Percentiles rank a stretch among this genome's conserved stretches.
Conservation (phyloP, 495 filamentous ascomycete species). For the Penicillium riverlandense region DNA sequence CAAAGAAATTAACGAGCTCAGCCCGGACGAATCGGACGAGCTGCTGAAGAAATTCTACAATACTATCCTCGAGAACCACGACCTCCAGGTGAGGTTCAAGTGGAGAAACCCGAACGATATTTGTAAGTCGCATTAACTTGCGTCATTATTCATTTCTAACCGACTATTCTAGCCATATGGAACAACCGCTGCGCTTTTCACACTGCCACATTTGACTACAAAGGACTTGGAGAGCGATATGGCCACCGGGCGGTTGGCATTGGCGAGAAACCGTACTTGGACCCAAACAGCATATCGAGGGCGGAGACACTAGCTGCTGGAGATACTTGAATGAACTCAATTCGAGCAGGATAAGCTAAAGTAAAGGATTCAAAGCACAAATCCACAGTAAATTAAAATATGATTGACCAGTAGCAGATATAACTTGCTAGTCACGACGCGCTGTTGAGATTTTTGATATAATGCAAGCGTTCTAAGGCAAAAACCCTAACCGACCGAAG, state of each 20-base stretch:
- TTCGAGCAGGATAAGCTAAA: no score
- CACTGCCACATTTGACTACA: constrained; percentile 53
- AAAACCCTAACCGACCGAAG: no score
- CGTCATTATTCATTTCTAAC: no score
- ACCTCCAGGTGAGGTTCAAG: constrained; percentile 61
- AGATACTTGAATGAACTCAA: neutral
- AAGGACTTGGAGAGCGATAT: constrained; percentile 18
- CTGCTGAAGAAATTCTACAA: constrained; percentile 33
- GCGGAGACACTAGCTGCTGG: neutral
- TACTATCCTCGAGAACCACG: constrained; percentile 64
- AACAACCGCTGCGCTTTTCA: constrained; percentile 61
- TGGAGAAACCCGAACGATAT: constrained; percentile 54
- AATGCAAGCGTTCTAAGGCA: no score
- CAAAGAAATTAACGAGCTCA: constrained; percentile 53
- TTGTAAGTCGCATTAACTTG: constrained; percentile 11
- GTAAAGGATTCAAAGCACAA: no score
- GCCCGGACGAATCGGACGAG: constrained; percentile 25
- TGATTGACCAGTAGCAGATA: no score
- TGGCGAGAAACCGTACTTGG: constrained; percentile 41
- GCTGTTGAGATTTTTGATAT: no score
- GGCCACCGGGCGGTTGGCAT: constrained; percentile 36
- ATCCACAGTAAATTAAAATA: no score
- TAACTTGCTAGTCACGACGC: no score
- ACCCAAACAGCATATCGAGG: constrained; percentile 26
- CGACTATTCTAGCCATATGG: constrained; percentile 48